Base-by-base conservation (phyloP, 768 basidiomycete species). In the Psilocybe cyanescens region DNA sequence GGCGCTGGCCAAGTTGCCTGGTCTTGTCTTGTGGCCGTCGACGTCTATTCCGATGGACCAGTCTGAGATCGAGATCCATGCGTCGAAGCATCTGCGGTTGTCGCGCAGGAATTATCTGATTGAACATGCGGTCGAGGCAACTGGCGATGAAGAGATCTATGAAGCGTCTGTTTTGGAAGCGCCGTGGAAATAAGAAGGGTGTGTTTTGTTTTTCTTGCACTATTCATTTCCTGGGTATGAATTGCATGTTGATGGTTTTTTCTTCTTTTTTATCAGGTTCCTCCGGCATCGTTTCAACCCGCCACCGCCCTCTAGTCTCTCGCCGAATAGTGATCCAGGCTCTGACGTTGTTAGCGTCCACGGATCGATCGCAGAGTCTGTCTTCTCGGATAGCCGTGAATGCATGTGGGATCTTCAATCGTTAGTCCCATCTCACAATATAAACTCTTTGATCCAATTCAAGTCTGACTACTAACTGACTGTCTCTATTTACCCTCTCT, bases 41-140 rank as follows among this genome's bases (percentile, higher is more conserved):
- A 85, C 81, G 14, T 85, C 89, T 70, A 77, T 90, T 48, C 83
- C 86, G 0, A 78, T 87, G 68, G 55, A 78, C 1, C 81, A 85
- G 30, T 66, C 74, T 3, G 87, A 89, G 68, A 75, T 92, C 30
- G 89, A 91, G 73, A 84, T 88, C 79, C 87, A 89, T 67, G 79
- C 83, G 16, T 87, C 85, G 68, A 87, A 85, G 72, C 82, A 88
- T 70, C 75, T 62, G 81, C 86, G 45, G 68, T 86, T 66, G 79
- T 77, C 72, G 52, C 86, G 64, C 66, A 74, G 64, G 57, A 69
- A 71, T 7, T 72, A 75, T 55, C 63, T 75, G 9, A 76, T 79
- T 19, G 75, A 79, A 61, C 74, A 80, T 45, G 78, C 74, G 5
- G 17, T 73, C 4, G 73, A 75, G 72, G 59, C 71, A 57, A 67